Conservation (phyloP, 2,329 filamentous ascomycete genomes). For the Epichloe coenophiala region DNA sequence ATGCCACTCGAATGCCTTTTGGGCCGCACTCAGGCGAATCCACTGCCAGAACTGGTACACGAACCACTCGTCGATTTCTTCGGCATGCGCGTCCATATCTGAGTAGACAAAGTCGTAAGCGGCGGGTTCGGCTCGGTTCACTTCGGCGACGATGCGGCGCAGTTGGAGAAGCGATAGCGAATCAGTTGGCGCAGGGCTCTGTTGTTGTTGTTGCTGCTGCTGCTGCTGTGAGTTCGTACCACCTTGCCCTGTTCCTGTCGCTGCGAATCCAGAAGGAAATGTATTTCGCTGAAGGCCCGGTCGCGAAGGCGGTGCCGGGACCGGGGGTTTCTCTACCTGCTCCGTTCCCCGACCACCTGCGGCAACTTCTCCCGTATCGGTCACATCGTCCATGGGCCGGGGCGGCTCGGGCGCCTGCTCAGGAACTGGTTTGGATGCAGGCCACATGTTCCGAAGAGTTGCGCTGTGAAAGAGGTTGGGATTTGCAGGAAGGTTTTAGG, state of each 20-base stretch:
- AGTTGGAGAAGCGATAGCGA: conserved; percentile 66
- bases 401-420: neutral
- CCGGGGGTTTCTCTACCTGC: conserved; percentile 20
- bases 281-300: conserved; percentile 13
- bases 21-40: conserved; percentile 61
- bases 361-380: conserved; percentile 26
- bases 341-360: conserved; percentile 21
- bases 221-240: conserved; percentile 6
- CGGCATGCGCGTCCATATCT: conserved; percentile 60
- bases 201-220: conserved; percentile 9
- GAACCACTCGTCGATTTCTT: conserved; percentile 97
- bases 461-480: neutral
- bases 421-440: conserved; percentile 6
- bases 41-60: conserved; percentile 80
- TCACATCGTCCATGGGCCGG: conserved; percentile 22
- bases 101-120: conserved; percentile 79
- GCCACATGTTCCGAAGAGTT: conserved; percentile 24
- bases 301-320: conserved; percentile 6
- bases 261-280: conserved; percentile 10
- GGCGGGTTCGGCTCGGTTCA: conserved; percentile 53
- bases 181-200: conserved; percentile 34
- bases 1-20: conserved; percentile 62
- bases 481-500: neutral
- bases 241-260: conserved; percentile 7
- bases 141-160: conserved; percentile 58